Percentiles rank a stretch among this genome's conserved stretches.
These are phyloP conservation scores for cucumber (Cucumis sativus) DNA, from an alignment of 306 rosid species.

Conservation along the genomic window DNA sequence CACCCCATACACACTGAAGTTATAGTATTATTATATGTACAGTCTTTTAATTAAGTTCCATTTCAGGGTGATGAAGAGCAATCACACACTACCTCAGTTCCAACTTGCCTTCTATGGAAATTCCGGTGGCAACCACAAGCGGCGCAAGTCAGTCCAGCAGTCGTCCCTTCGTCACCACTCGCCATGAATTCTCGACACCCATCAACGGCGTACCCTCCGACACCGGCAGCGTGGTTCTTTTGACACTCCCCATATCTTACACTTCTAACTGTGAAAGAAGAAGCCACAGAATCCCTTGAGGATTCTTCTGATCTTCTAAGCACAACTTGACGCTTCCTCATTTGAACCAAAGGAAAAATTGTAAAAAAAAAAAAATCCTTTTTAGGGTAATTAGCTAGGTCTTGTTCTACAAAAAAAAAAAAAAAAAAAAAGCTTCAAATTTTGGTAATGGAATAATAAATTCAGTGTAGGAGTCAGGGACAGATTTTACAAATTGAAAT, in stretches of 20 bases:
- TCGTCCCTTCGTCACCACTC: slow-evolving; percentile 31
- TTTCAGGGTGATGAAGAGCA: slow-evolving; percentile 38
- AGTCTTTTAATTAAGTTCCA: slow-evolving; percentile 16
- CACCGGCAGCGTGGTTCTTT: slow-evolving; percentile 84
- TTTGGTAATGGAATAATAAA: background rate
- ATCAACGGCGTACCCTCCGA: slow-evolving; percentile 83
- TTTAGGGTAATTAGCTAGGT: background rate
- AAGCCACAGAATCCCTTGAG: slow-evolving; percentile 8
- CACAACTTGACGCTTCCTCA: slow-evolving; percentile 93
- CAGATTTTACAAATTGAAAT: background rate
- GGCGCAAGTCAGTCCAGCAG: slow-evolving; percentile 59
- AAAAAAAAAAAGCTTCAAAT: background rate
- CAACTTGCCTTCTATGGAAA: slow-evolving; percentile 65
- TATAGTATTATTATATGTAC: background rate
- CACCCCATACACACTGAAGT: background rate
- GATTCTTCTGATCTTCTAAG: slow-evolving; percentile 43
- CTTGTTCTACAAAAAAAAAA: background rate
- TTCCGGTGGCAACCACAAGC: slow-evolving; percentile 89
- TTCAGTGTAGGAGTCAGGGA: background rate
- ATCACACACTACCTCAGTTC: slow-evolving; percentile 36
- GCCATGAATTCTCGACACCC: slow-evolving; percentile 97
- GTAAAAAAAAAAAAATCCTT: too few species aligned
- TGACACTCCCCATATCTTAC: slow-evolving; percentile 86
- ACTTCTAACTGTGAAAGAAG: slow-evolving; percentile 12
- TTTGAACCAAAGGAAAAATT: background rate